Conservation (phyloP, 2,329 filamentous ascomycete genomes). For the Diaporthe sp. region DNA sequence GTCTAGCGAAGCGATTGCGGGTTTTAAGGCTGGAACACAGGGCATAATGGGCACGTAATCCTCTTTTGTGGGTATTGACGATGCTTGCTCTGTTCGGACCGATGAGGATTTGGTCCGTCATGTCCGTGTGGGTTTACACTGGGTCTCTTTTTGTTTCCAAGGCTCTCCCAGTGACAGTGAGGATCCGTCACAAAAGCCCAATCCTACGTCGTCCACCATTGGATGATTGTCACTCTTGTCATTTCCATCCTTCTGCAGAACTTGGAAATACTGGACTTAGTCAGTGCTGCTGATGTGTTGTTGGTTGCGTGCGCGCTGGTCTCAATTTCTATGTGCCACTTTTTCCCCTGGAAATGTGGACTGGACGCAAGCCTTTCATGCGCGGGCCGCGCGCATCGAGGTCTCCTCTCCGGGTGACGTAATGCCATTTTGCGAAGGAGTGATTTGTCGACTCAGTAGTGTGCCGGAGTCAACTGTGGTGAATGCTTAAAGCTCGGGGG, state of each 20-base stretch:
- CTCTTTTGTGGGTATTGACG: conserved; percentile 26
- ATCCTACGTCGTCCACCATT: neutral
- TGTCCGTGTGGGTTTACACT: conserved; percentile 25
- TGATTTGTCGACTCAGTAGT: neutral
- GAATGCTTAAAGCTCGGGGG: no score
- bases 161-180: neutral
- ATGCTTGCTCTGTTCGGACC: conserved; percentile 11
- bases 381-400: neutral
- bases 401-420: conserved; percentile 19
- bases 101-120: conserved; percentile 28
- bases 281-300: conserved; percentile 17
- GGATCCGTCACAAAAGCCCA: neutral
- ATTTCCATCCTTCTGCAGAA: neutral
- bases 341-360: conserved; percentile 33
- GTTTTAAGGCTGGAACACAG: conserved; percentile 32
- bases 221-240: neutral
- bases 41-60: conserved; percentile 30
- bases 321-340: conserved; percentile 30
- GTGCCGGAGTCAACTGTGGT: no score
- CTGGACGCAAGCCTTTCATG: conserved; percentile 18
- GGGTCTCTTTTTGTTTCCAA: neutral
- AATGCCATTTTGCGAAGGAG: neutral
- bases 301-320: conserved; percentile 29
- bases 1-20: conserved; percentile 20
- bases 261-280: neutral